phyloP scores from a whole-genome alignment of 768 basidiomycete genomes.

The Termitomyces eurrhizus region DNA sequence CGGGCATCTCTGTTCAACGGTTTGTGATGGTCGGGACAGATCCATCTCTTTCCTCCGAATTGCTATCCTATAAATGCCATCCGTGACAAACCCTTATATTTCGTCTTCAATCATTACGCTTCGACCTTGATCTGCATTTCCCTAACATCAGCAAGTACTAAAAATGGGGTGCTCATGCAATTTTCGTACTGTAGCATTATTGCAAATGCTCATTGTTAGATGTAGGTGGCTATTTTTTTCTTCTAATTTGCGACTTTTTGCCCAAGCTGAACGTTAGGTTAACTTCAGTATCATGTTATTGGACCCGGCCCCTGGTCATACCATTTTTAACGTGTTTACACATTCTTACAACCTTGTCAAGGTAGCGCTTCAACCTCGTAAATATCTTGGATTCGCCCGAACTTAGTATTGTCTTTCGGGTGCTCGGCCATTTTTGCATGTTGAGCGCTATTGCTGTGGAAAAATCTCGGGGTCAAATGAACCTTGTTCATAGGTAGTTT shows the following conservation, averaged over 20 bases:
- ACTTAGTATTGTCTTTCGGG: slow-evolving; percentile 14
- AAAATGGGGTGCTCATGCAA: not conserved
- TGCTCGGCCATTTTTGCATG: slow-evolving; percentile 17
- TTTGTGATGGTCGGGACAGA: no score
- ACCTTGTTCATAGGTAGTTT: slow-evolving; percentile 15
- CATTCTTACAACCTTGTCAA: slow-evolving; percentile 12
- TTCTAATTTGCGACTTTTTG: not conserved
- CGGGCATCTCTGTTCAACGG: no score
- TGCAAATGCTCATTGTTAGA: slow-evolving; percentile 9
- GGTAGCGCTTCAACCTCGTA: slow-evolving; percentile 12
- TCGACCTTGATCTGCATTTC: not conserved
- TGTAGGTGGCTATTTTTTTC: slow-evolving; percentile 5
- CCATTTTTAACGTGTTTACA: not conserved
- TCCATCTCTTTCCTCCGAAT: not conserved
- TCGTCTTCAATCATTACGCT: not conserved
- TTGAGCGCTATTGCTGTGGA: slow-evolving; percentile 15
- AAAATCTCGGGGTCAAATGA: slow-evolving; percentile 10
- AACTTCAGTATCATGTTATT: slow-evolving; percentile 9
- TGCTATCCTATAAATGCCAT: not conserved
- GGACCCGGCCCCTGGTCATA: slow-evolving; percentile 11
- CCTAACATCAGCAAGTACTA: not conserved
- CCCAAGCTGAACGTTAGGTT: not conserved
- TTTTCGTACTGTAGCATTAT: slow-evolving; percentile 12
- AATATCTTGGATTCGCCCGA: not conserved
- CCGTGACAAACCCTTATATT: not conserved